phyloP scores from a whole-genome alignment of 495 filamentous ascomycete species.

The Delitschia confertaspora region DNA sequence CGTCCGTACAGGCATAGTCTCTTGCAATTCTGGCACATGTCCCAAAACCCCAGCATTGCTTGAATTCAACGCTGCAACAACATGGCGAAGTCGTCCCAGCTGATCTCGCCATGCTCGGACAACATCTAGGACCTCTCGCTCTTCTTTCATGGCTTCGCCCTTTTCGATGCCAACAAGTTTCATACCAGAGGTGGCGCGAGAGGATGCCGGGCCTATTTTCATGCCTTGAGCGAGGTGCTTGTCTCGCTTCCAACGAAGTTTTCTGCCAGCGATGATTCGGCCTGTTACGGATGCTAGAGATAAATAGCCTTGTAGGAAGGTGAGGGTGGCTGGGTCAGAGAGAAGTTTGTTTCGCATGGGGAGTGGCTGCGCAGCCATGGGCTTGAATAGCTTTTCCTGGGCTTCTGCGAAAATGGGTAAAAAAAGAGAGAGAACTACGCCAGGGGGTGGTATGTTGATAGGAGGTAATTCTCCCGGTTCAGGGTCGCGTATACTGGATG shows the following conservation, averaged over 20 bases:
- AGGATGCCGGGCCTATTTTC: slow-evolving; percentile 66
- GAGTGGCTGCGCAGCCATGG: slow-evolving; percentile 25
- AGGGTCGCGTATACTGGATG: slow-evolving; percentile 3
- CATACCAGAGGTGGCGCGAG: slow-evolving; percentile 58
- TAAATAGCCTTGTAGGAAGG: slow-evolving; percentile 42
- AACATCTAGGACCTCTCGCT: slow-evolving; percentile 76
- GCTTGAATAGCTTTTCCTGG: slow-evolving; percentile 32
- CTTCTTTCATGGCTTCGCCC: slow-evolving; percentile 69
- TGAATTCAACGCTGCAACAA: slow-evolving; percentile 42
- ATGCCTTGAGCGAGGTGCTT: slow-evolving; percentile 75
- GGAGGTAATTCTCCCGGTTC: slow-evolving; percentile 47
- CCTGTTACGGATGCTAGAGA: slow-evolving; percentile 53
- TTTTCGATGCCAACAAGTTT: slow-evolving; percentile 78
- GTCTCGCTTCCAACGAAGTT: slow-evolving; percentile 83
- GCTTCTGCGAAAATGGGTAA: slow-evolving; percentile 50
- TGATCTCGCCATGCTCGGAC: slow-evolving; percentile 62
- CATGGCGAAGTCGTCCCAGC: slow-evolving; percentile 52
- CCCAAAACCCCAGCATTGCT: slow-evolving; percentile 32
- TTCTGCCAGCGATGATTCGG: slow-evolving; percentile 77
- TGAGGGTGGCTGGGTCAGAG: slow-evolving; percentile 44
- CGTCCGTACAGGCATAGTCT: slow-evolving; percentile 51
- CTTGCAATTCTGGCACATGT: slow-evolving; percentile 58
- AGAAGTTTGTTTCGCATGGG: slow-evolving; percentile 46
- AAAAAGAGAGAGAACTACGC: slow-evolving; percentile 68
- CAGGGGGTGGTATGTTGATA: slow-evolving; percentile 83